Base-by-base conservation (phyloP, 352 stramenopile species). In the Pythium rhizo-oryzae region DNA sequence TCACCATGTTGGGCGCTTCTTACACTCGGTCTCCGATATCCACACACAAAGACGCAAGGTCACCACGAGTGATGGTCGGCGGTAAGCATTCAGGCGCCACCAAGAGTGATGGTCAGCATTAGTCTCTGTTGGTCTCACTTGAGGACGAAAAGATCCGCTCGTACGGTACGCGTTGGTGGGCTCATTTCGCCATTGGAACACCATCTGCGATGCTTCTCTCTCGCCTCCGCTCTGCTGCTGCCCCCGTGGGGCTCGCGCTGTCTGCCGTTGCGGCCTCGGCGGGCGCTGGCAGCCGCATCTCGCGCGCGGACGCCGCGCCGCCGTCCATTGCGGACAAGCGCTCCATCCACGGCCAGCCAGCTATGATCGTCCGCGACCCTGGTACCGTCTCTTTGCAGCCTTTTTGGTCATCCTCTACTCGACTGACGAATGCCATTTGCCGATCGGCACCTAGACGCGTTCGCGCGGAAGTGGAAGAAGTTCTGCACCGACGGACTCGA, bases 391-490 rank as follows among this genome's bases (percentile, higher is more conserved):
- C 12, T 60, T 12, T 58, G 8, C 41, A n/a, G 4, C 18, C 15
- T 15, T n/a, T 16, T 49, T 4, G 9, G 15, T 49, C 41, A 21
- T 15, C 18, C 8, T n/a, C 4, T 8, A 21, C 18, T 9, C 41
- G 18, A 49, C 4, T 8, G 41, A 8, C 9, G 8, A 7, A 49
- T 4, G 18, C 8, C 1, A 65, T 21, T 13, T 41, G 6, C 0
- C 25, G 21, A 1, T 41, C 16, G 35, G 9, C n/a, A 19, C 3
- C n/a, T 63, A 91, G 83, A 93, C 67, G 76, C 23, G 11, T 92
- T 93, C 67, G 81, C 85, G 44, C 71, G 71, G 51, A 93, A 92
- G 71, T 84, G 83, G 75, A 84, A 80, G 50, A 90, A 90, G 59
- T 91, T 93, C 62, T 76, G 70, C 37, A 71, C 71, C 23, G 85